Conservation (phyloP, 228 moss, liverwort and hornwort genomes). For the Sphagnum fallax region DNA sequence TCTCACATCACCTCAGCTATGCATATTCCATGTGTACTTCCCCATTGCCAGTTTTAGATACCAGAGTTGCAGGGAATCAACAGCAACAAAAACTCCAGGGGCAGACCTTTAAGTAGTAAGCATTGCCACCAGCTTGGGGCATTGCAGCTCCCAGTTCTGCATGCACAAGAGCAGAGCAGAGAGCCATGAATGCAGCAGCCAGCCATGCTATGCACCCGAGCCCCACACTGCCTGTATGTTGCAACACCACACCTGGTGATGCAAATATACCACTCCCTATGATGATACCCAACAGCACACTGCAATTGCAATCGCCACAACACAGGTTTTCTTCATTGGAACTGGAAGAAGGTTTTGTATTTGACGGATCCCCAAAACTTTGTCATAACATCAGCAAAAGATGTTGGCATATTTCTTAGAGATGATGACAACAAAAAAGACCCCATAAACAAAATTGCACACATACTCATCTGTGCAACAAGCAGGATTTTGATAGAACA, state of each 20-base stretch:
- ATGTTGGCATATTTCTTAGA: background rate
- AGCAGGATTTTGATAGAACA: background rate
- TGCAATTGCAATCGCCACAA: conserved; percentile 24
- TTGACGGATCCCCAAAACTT: background rate
- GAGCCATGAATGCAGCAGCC: conserved; percentile 49
- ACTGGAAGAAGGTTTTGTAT: background rate
- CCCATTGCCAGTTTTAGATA: too few species aligned
- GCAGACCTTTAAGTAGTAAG: conserved; percentile 54
- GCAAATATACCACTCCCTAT: conserved; percentile 87
- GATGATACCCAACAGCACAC: conserved; percentile 60
- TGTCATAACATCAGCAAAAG: background rate
- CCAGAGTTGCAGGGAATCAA: background rate
- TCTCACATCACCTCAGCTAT: too few species aligned
- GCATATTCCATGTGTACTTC: too few species aligned
- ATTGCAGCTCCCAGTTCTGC: conserved; percentile 80
- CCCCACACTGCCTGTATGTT: conserved; percentile 74
- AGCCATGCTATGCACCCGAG: conserved; percentile 61
- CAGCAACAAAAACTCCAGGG: background rate
- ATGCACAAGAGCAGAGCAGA: conserved; percentile 55
- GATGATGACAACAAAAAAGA: background rate
- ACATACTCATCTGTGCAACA: background rate
- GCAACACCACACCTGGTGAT: conserved; percentile 74
- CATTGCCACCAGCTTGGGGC: conserved; percentile 74
- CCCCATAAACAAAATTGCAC: background rate
- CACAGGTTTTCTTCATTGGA: conserved; percentile 5